These are phyloP conservation scores for Penicillium fimorum DNA, from an alignment of 495 filamentous ascomycete species.

Conservation along the genomic window DNA sequence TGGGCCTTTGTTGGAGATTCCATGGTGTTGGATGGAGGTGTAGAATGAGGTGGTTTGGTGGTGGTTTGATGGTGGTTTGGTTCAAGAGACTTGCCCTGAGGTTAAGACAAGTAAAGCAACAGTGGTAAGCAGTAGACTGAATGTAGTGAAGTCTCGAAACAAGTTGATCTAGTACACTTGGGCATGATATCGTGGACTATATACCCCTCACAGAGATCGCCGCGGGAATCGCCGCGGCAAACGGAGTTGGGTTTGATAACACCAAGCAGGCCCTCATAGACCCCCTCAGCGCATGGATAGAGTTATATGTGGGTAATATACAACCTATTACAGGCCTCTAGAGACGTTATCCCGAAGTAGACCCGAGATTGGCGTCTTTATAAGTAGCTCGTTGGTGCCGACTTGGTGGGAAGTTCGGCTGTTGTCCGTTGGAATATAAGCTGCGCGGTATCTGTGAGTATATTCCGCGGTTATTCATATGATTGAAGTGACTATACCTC, in stretches of 20 bases:
- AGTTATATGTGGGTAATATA: background rate
- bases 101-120: background rate
- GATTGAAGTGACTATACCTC: background rate
- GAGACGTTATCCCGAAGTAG: background rate
- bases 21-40: background rate
- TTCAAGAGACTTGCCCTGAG: background rate
- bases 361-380: background rate
- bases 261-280: background rate
- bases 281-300: background rate
- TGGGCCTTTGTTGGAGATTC: background rate
- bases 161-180: background rate
- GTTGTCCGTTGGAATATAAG: background rate
- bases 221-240: constrained; percentile 7
- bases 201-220: background rate
- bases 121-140: background rate
- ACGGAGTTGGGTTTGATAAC: background rate
- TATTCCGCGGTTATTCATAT: background rate
- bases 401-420: background rate
- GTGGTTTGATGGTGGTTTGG: background rate
- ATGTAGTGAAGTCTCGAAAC: background rate
- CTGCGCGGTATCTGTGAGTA: background rate
- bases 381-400: background rate
- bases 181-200: background rate
- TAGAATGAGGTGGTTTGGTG: background rate
- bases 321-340: background rate